phyloP scores from a whole-genome alignment of 441 rosid species.

The Arabidopsis lyrata region DNA sequence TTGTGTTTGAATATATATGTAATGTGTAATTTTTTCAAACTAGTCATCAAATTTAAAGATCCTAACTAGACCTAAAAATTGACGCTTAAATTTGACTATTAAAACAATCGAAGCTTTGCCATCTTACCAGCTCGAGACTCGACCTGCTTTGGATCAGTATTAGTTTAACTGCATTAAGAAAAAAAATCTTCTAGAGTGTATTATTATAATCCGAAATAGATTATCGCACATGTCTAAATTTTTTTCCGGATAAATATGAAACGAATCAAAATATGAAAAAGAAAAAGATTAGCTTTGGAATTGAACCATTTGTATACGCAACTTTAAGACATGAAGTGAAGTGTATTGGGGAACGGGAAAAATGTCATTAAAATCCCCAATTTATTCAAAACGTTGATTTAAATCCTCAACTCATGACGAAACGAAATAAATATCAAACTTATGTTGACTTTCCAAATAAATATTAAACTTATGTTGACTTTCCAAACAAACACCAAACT shows the following conservation, averaged over 20 bases:
- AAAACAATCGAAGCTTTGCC: neutral
- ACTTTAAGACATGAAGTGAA: constrained; percentile 20
- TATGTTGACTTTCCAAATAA: no score
- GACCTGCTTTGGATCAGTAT: constrained; percentile 9
- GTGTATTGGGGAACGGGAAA: neutral
- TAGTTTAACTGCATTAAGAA: neutral
- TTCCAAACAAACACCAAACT: no score
- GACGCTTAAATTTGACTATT: neutral
- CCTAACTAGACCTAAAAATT: neutral
- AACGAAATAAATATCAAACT: no score
- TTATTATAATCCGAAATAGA: constrained; percentile 4
- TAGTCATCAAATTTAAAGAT: neutral
- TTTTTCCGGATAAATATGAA: constrained; percentile 30
- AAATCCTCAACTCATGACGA: no score
- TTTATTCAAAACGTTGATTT: no score
- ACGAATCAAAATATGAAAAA: constrained; percentile 4
- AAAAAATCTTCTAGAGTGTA: constrained; percentile 12
- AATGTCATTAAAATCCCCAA: no score
- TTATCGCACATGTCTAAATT: constrained; percentile 3
- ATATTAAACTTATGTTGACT: no score
- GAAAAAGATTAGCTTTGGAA: constrained; percentile 24
- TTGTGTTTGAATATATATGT: neutral
- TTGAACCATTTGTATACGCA: constrained; percentile 44
- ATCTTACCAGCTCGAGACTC: constrained; percentile 16
- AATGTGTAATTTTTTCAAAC: neutral